Evolutionary conservation across 495 filamentous ascomycete genomes (phyloP).

Genomic region (Hyaloscypha variabilis): DNA sequence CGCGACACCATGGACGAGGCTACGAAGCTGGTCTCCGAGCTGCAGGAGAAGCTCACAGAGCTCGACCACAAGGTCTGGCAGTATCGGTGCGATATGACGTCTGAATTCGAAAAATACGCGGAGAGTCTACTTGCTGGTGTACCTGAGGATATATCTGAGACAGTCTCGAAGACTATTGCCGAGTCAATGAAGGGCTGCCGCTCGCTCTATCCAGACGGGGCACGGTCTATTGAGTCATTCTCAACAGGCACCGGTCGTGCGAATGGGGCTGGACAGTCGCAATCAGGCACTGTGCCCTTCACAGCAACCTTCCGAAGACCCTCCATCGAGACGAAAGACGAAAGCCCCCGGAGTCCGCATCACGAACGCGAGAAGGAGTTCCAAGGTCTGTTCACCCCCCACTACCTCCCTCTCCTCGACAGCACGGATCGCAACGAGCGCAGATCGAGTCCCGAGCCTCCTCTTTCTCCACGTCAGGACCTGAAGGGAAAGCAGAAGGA

Average conservation of each 20-base stretch:
- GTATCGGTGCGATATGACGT: constrained; percentile 51
- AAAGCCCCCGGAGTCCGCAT: constrained; percentile 42
- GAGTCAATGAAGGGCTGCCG: constrained; percentile 39
- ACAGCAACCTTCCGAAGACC: constrained; percentile 31
- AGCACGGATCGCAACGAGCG: constrained; percentile 37
- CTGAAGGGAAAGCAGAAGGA: constrained; percentile 12
- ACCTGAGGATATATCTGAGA: constrained; percentile 45
- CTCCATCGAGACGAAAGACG: constrained; percentile 5
- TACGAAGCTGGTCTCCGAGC: constrained; percentile 47
- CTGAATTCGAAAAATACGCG: constrained; percentile 50
- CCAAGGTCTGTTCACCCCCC: constrained; percentile 61
- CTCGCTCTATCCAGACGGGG: constrained; percentile 22
- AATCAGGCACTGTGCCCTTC: background rate
- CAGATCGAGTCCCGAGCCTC: constrained; percentile 20
- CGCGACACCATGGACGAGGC: constrained; percentile 48
- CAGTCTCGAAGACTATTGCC: constrained; percentile 45
- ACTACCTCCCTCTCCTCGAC: constrained; percentile 60
- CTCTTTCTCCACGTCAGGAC: constrained; percentile 19
- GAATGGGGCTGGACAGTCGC: constrained; percentile 6
- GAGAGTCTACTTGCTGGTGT: constrained; percentile 46
- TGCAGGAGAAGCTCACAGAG: constrained; percentile 51
- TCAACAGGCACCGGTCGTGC: constrained; percentile 11
- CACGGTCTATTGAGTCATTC: constrained; percentile 23
- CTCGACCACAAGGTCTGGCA: constrained; percentile 51
- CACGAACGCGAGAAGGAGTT: constrained; percentile 56